Evolutionary conservation across 495 filamentous ascomycete species (phyloP), one percentile per base, ranked within the genome.

Genomic region (Darksidea phi): DNA sequence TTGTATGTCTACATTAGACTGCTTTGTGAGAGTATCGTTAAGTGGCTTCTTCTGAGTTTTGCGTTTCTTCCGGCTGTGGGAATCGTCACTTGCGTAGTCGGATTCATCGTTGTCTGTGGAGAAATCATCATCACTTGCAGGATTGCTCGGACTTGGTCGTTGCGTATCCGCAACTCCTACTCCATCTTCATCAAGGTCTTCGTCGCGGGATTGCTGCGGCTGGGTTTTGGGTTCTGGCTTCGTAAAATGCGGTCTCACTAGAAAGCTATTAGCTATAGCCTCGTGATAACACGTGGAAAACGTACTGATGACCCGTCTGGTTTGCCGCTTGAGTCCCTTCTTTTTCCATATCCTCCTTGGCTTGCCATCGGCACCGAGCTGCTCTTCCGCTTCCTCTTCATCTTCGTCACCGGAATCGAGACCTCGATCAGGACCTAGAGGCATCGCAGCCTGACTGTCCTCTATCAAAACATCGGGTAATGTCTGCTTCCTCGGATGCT

Each of bases 281-380:
- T 5, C 15, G 23, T 24, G 41, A 48, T 1, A 41, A 28, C 18
- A 49, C 42, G 38, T 52, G 24, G 1, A 52, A 25, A 48, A 69
- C 69, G 75, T 84, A 85, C 95, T 93, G 38, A 82, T 88, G n/a
- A 88, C 84, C 38, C 81, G 73, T 50, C 88, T 78, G 1, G 93
- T 96, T 34, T 88, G 90, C 42, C 93, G 81, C 74, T 97, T 97
- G 70, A 90, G 85, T 0, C 93, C 93, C 73, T 87, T 90, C 80
- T 97, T 97, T 77, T 96, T 96, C 77, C 86, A 96, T 1, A 82
- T 73, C 49, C 80, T 83, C 18, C 82, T 67, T 0, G 82, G 79
- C 11, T 78, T 75, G 1, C 82, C 82, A 43, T 79, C 57, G 32
- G 59, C 54, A 59, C 59, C 72, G 26, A 65, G 12, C 4, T 47